phyloP scores from a whole-genome alignment of 164 flowering plant genomes.

The Nelumbo lutea region DNA sequence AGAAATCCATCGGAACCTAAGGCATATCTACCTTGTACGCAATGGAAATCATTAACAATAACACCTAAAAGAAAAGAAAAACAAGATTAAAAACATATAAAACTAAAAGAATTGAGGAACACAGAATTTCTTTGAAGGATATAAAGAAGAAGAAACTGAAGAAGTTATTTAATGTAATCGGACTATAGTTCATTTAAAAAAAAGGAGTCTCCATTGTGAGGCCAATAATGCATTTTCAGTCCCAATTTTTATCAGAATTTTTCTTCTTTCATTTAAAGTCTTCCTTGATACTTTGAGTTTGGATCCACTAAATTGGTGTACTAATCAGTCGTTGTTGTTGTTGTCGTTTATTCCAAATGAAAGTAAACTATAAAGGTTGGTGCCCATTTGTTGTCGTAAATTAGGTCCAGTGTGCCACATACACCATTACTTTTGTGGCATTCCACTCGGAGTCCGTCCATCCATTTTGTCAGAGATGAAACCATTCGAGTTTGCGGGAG shows the following conservation, averaged over 20 bases:
- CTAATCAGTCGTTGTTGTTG: neutral
- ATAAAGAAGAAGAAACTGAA: neutral
- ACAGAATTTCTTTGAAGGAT: neutral
- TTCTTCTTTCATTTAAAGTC: neutral
- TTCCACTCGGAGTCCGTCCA: too few species aligned
- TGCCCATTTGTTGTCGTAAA: too few species aligned
- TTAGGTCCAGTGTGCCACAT: too few species aligned
- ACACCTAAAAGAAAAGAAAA: neutral
- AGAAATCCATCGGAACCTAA: conserved; percentile 32
- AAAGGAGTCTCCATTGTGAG: conserved; percentile 16
- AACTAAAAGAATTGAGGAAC: neutral
- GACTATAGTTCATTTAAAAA: conserved; percentile 26
- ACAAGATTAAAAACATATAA: too few species aligned
- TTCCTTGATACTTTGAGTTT: too few species aligned
- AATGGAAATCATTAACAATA: conserved; percentile 75
- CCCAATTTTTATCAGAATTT: neutral
- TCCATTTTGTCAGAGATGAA: too few species aligned
- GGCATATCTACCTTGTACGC: conserved; percentile 45
- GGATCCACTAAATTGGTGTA: too few species aligned
- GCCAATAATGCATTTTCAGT: conserved; percentile 22
- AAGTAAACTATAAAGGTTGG: too few species aligned
- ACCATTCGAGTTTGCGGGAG: too few species aligned
- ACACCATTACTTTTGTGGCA: too few species aligned
- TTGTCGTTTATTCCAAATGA: neutral
- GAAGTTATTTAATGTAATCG: conserved; percentile 19